These are phyloP conservation scores for Asclepias syriaca DNA, from an alignment of 257 asterid genomes.

Conservation along the genomic window DNA sequence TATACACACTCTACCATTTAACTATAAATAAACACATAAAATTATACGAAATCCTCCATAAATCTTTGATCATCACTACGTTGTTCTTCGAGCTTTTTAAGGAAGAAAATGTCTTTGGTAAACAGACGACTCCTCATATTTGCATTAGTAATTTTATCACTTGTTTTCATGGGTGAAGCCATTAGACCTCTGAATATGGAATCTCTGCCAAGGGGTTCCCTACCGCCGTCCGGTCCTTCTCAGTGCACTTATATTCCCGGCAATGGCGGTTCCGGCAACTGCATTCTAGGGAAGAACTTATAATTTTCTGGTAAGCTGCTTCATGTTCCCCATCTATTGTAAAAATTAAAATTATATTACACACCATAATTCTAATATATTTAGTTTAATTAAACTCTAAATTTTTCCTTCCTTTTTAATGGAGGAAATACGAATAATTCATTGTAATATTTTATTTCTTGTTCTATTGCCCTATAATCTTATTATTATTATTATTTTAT, in stretches of 20 bases:
- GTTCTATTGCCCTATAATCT: neutral
- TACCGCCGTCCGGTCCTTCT: conserved; percentile 36
- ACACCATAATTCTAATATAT: no score
- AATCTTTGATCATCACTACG: neutral
- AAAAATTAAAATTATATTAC: no score
- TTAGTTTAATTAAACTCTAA: no score
- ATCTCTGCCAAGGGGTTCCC: conserved; percentile 49
- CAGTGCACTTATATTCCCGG: conserved; percentile 55
- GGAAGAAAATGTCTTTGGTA: conserved; percentile 23
- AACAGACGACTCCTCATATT: neutral
- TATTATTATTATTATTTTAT: no score
- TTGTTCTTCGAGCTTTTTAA: conserved; percentile 1
- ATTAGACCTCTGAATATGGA: conserved; percentile 28
- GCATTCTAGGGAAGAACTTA: conserved; percentile 26
- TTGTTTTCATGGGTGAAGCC: conserved; percentile 22
- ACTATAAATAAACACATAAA: conserved; percentile 16
- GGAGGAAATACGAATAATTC: neutral
- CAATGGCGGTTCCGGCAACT: conserved; percentile 16
- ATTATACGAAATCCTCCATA: neutral
- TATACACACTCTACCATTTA: neutral
- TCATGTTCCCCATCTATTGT: neutral
- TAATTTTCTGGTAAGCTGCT: conserved; percentile 5
- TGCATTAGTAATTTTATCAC: conserved; percentile 10
- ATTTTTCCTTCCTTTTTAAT: no score
- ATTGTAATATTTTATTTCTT: neutral